Evolutionary conservation across 2,329 filamentous ascomycete genomes (phyloP).

Genomic region (Atkinsonella texensis): DNA sequence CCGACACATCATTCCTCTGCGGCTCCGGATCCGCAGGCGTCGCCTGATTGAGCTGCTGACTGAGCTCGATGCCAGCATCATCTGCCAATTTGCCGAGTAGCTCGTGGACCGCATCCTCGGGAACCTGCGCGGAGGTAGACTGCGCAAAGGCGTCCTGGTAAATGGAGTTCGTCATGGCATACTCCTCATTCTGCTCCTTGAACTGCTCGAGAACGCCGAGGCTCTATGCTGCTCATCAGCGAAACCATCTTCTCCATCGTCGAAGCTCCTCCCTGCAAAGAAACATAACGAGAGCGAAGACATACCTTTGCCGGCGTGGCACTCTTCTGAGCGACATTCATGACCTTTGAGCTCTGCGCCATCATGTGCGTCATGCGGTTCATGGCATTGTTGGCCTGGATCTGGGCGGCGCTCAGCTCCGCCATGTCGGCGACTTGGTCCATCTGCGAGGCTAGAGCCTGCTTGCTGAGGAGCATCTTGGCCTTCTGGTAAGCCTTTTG

Average conservation of each 20-base stretch:
- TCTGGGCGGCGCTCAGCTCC: slow-evolving; percentile 46
- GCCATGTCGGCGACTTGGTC: slow-evolving; percentile 54
- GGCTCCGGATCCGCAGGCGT: slow-evolving; percentile 47
- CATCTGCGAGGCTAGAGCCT: slow-evolving; percentile 51
- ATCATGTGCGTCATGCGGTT: slow-evolving; percentile 55
- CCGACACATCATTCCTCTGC: slow-evolving; percentile 49
- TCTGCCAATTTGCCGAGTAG: slow-evolving; percentile 78
- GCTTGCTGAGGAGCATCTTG: slow-evolving; percentile 49
- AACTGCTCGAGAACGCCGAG: slow-evolving; percentile 49
- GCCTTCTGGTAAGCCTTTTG: slow-evolving; percentile 51
- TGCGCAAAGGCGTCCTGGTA: slow-evolving; percentile 78
- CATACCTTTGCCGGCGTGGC: slow-evolving; percentile 45
- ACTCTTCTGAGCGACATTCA: slow-evolving; percentile 45
- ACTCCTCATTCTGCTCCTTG: slow-evolving; percentile 51
- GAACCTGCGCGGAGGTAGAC: slow-evolving; percentile 59
- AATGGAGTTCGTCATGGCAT: slow-evolving; percentile 56
- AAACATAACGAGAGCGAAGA: background rate
- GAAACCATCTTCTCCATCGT: background rate
- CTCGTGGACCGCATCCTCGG: slow-evolving; percentile 77
- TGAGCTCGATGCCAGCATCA: slow-evolving; percentile 74
- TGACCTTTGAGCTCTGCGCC: slow-evolving; percentile 45
- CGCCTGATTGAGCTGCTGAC: slow-evolving; percentile 55
- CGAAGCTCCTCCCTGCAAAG: background rate
- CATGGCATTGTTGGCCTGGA: slow-evolving; percentile 53
- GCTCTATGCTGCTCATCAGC: slow-evolving; percentile 24